Evolutionary conservation across 2,329 filamentous ascomycete genomes (phyloP), one percentile per base, ranked within the genome.

Genomic region (Stagonosporopsis rhizophila): DNA sequence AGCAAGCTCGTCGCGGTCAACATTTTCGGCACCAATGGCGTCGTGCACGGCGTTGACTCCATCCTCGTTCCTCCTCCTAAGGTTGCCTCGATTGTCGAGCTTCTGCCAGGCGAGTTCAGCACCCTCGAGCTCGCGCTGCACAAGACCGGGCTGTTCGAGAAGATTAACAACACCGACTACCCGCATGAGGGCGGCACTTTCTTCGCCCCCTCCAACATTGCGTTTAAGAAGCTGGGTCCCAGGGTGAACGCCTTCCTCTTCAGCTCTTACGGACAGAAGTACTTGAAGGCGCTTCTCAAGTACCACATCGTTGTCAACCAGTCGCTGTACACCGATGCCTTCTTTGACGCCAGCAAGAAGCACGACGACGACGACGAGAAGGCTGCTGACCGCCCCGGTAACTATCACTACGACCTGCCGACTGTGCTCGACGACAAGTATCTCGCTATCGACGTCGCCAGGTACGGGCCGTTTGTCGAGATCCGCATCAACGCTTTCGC

Each of bases 161-260:
- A 82, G 45, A 78, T 88, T 50, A 80, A 84, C 64, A 79, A 82
- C 62, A 82, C 77, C 50, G 79, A 73, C 11, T 71, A 70, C 44
- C 61, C 78, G 32, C 80, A 83, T 41, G 75, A 80, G 2, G 91
- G 91, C 32, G 86, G 87, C 35, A 96, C 92, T 2, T 72, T 95
- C 58, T 96, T 96, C 68, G 90, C 89, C 0, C 92, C 93, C 0
- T 86, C 84, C 41, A 96, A 97, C 81, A 78, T 77, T 4, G 93
- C 92, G n/a, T 96, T 94, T 79, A 72, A 83, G 66, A 85, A 85
- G 62, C 87, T 97, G 1, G 91, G 92, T 0, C 83, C 85, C 1
- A 81, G 75, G 52, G 85, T 89, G 67, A 96, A 94, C 70, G 90
- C 87, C 20, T 97, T 96, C 82, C 81, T 97, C 4, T 97, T 97